These are phyloP conservation scores for Candida endomychidarum DNA, from an alignment of 805 yeast genomes.

Conservation along the genomic window DNA sequence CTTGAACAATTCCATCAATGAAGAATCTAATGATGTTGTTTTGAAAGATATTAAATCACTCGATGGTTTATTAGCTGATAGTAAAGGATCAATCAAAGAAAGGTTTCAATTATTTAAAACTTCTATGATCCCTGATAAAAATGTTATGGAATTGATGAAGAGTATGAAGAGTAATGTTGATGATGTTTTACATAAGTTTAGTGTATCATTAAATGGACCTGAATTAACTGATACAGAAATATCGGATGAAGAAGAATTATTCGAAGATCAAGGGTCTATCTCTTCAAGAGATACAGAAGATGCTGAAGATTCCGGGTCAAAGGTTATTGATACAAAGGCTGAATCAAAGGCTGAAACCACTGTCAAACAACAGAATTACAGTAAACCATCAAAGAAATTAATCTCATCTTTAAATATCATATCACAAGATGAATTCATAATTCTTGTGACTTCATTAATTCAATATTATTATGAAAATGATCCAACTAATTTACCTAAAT, in stretches of 20 bases:
- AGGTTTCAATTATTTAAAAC: slow-evolving; percentile 26
- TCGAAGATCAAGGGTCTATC: background rate
- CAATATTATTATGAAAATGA: slow-evolving; percentile 22
- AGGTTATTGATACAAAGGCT: no score
- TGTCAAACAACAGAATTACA: background rate
- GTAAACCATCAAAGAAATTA: slow-evolving; percentile 19
- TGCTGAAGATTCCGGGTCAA: slow-evolving; percentile 10
- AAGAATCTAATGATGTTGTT: slow-evolving; percentile 3
- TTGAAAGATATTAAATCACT: slow-evolving; percentile 14
- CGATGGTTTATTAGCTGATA: slow-evolving; percentile 7
- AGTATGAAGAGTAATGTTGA: slow-evolving; percentile 20
- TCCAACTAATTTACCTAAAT: slow-evolving; percentile 18
- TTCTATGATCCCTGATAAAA: slow-evolving; percentile 21
- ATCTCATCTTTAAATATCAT: slow-evolving; percentile 33
- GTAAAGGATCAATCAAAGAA: slow-evolving; percentile 13
- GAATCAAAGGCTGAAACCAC: slow-evolving; percentile 4
- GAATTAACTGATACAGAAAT: slow-evolving; percentile 29
- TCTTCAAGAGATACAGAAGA: slow-evolving; percentile 15
- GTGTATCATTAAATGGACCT: slow-evolving; percentile 23
- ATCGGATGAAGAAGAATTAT: slow-evolving; percentile 2
- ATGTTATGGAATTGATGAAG: slow-evolving; percentile 21
- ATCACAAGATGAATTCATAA: slow-evolving; percentile 34
- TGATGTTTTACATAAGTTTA: slow-evolving; percentile 22
- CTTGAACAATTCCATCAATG: slow-evolving; percentile 20
- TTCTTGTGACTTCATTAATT: slow-evolving; percentile 27